These are phyloP conservation scores for Acacia crassicarpa DNA, from an alignment of 306 rosid species.

Conservation along the genomic window DNA sequence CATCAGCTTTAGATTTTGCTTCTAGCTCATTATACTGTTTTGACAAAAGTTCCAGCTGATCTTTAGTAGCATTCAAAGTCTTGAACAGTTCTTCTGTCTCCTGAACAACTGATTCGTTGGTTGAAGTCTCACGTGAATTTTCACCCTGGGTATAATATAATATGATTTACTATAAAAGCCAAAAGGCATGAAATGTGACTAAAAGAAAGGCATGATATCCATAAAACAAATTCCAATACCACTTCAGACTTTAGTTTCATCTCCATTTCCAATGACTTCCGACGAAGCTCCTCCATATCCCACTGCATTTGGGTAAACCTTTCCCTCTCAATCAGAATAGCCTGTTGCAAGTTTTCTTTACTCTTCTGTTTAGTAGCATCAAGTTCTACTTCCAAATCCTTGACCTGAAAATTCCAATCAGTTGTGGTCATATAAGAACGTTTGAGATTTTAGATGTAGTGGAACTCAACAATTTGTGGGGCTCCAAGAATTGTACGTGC, in stretches of 20 bases:
- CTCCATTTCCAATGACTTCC: slow-evolving; percentile 91
- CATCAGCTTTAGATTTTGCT: slow-evolving; percentile 87
- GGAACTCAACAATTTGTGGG: slow-evolving; percentile 20
- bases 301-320: slow-evolving; percentile 93
- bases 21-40: slow-evolving; percentile 82
- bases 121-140: slow-evolving; percentile 38
- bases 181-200: slow-evolving; percentile 12
- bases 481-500: slow-evolving; percentile 11
- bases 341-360: slow-evolving; percentile 96
- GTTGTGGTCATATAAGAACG: slow-evolving; percentile 22
- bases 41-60: slow-evolving; percentile 62
- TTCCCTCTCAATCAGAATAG: slow-evolving; percentile 90
- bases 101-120: slow-evolving; percentile 40
- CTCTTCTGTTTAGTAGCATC: slow-evolving; percentile 76
- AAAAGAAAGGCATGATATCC: slow-evolving; percentile 21
- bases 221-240: slow-evolving; percentile 51
- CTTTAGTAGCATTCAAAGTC: slow-evolving; percentile 63
- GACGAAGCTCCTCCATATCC: slow-evolving; percentile 98
- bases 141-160: slow-evolving; percentile 56
- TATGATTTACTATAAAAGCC: slow-evolving; percentile 13
- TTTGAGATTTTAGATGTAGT: not conserved
- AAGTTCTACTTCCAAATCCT: slow-evolving; percentile 96
- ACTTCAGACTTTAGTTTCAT: slow-evolving; percentile 69
- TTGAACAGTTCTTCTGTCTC: slow-evolving; percentile 51
- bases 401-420: slow-evolving; percentile 69